These are phyloP conservation scores for Ophiocordyceps unilateralis DNA, from an alignment of 2,329 filamentous ascomycete species.

Conservation along the genomic window DNA sequence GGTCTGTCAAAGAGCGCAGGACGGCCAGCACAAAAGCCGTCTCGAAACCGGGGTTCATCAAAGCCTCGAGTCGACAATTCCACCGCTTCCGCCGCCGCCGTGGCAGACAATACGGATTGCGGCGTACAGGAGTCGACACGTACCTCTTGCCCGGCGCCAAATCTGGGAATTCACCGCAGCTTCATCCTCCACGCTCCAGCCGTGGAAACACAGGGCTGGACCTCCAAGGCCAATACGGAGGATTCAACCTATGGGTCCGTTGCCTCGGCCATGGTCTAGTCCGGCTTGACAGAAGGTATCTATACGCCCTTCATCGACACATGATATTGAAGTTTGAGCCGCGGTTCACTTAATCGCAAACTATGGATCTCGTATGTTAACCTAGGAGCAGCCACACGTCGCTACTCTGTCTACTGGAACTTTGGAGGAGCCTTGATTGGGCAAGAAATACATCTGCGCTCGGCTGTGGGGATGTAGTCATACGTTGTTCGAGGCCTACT, in stretches of 20 bases:
- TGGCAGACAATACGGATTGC: background rate
- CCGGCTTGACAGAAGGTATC: background rate
- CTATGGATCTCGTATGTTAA: too few species aligned
- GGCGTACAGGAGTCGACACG: background rate
- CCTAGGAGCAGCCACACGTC: too few species aligned
- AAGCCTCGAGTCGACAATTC: too few species aligned
- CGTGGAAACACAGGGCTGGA: too few species aligned
- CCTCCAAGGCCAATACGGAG: background rate
- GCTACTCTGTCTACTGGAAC: too few species aligned
- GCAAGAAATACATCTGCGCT: too few species aligned
- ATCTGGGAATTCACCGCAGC: background rate
- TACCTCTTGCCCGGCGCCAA: background rate
- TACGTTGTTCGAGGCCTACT: too few species aligned
- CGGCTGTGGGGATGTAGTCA: too few species aligned
- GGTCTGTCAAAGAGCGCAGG: too few species aligned
- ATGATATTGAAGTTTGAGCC: background rate
- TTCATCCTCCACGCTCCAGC: background rate
- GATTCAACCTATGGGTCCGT: constrained; percentile 1
- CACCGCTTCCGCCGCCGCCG: background rate
- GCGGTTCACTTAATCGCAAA: background rate
- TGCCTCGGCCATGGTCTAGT: background rate
- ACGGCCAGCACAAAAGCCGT: too few species aligned
- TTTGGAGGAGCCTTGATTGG: too few species aligned
- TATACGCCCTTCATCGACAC: background rate
- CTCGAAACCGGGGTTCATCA: too few species aligned